These are phyloP conservation scores for Exsudoporus frostii DNA, from an alignment of 768 basidiomycete genomes.

Conservation along the genomic window DNA sequence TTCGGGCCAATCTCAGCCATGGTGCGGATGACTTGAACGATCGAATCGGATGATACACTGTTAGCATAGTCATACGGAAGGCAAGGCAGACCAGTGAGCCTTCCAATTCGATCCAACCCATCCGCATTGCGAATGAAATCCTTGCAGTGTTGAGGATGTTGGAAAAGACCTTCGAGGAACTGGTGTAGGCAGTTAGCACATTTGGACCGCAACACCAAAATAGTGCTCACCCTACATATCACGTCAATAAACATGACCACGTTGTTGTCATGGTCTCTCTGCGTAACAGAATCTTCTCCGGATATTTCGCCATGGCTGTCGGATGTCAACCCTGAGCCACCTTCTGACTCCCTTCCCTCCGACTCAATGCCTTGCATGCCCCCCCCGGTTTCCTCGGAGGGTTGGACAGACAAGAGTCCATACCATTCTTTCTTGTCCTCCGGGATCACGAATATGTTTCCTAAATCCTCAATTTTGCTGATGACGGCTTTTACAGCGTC, in stretches of 20 bases:
- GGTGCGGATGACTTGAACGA: slow-evolving; percentile 85
- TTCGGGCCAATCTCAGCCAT: slow-evolving; percentile 84
- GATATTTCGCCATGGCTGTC: slow-evolving; percentile 13
- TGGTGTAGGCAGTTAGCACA: slow-evolving; percentile 28
- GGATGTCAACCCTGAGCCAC: slow-evolving; percentile 17
- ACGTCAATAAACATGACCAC: slow-evolving; percentile 79
- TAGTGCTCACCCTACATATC: slow-evolving; percentile 62
- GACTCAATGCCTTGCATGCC: slow-evolving; percentile 49
- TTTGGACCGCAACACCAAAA: neutral
- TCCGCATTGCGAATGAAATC: slow-evolving; percentile 81
- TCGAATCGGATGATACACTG: slow-evolving; percentile 79
- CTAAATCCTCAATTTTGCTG: slow-evolving; percentile 70
- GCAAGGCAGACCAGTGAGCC: slow-evolving; percentile 78
- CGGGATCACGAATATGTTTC: slow-evolving; percentile 54
- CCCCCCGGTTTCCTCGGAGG: slow-evolving; percentile 29
- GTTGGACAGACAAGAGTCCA: slow-evolving; percentile 39
- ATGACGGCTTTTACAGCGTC: slow-evolving; percentile 71
- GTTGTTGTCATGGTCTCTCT: slow-evolving; percentile 67
- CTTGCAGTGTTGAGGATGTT: slow-evolving; percentile 83
- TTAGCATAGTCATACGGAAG: slow-evolving; percentile 87
- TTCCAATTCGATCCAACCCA: slow-evolving; percentile 70
- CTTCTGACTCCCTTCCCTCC: slow-evolving; percentile 18
- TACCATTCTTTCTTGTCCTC: slow-evolving; percentile 68
- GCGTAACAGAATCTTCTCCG: slow-evolving; percentile 33
- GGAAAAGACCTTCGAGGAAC: slow-evolving; percentile 95